These are phyloP conservation scores for Ustilago hordei DNA, from an alignment of 1,284 basidiomycete genomes.

Conservation along the genomic window DNA sequence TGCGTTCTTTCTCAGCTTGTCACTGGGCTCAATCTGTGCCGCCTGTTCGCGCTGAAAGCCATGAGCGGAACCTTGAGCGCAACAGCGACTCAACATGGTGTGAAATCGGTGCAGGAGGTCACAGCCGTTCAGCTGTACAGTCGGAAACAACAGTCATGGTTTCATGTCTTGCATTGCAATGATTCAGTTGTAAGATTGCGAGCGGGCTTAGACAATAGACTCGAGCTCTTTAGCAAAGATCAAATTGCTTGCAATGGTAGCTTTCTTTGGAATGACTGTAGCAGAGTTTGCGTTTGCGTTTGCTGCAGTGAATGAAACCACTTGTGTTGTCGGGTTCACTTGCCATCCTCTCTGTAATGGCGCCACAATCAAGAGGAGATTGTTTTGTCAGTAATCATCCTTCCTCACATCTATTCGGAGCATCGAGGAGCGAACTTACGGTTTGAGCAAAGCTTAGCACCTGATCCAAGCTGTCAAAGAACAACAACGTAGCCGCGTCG, in stretches of 20 bases:
- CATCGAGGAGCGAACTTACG: slow-evolving; percentile 58
- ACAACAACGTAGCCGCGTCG: slow-evolving; percentile 87
- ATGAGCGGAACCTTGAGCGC: too few species aligned
- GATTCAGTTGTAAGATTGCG: not conserved
- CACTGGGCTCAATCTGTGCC: too few species aligned
- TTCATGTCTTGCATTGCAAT: too few species aligned
- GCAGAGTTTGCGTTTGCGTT: slow-evolving; percentile 28
- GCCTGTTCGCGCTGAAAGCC: too few species aligned
- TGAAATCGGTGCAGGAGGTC: too few species aligned
- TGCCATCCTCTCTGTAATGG: slow-evolving; percentile 69
- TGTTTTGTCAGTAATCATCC: not conserved
- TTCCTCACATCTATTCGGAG: not conserved
- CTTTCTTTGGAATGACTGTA: slow-evolving; percentile 61
- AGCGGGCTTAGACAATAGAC: slow-evolving; percentile 60
- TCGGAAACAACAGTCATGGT: too few species aligned
- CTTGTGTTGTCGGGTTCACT: slow-evolving; percentile 69
- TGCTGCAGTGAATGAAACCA: slow-evolving; percentile 62
- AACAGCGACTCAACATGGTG: too few species aligned
- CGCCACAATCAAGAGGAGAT: not conserved
- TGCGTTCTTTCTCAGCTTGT: too few species aligned
- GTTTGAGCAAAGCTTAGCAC: slow-evolving; percentile 81
- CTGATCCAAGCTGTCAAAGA: slow-evolving; percentile 84
- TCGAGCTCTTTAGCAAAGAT: slow-evolving; percentile 68
- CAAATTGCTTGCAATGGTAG: slow-evolving; percentile 65
- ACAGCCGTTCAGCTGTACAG: too few species aligned